Base-by-base conservation (phyloP, 1,284 basidiomycete genomes). In the Boletus nobilissimus region DNA sequence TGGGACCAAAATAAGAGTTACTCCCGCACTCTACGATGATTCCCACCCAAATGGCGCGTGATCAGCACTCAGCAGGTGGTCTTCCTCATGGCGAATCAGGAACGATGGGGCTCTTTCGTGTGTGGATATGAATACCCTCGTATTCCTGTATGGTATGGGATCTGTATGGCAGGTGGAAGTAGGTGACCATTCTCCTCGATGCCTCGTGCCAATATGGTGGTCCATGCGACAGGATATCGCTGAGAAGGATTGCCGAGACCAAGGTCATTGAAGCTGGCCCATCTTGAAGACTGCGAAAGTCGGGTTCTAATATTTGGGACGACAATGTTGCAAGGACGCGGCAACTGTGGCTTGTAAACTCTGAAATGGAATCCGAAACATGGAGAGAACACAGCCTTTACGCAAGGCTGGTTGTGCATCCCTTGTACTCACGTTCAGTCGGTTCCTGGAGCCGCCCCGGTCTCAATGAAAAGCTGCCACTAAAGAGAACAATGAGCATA, bases 211-310 rank as follows among this genome's bases (percentile, higher is more conserved):
- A n/a, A n/a, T n/a, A n/a, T n/a, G n/a, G n/a, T n/a, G n/a, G n/a
- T n/a, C n/a, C n/a, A n/a, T n/a, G n/a, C n/a, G 60, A 48, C 1
- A 6, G 13, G 51, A 40, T 29, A 24, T 75, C 5, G 22, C 76
- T 77, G 60, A 81, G 19, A 36, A 2, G 22, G 14, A 16, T 69
- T 32, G 13, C 70, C 86, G 84, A 86, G 72, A 85, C 86, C 78
- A 86, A 83, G 75, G 84, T 84, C 16, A 84, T 86, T 68, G 84
- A 85, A 64, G 77, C 77, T 11, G 84, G 85, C n/a, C n/a, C 19
- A 80, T 86, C 69, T 75, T 84, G 71, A 83, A 82, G 13, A 69
- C 46, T 14, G 79, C 82, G 3, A 83, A 85, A 19, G 70, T 78
- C 63, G 70, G 62, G 38, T 83, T 84, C 71, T 84, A 71, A 84